Base-by-base conservation (phyloP, 495 filamentous ascomycete genomes). In the Extremus antarcticus region DNA sequence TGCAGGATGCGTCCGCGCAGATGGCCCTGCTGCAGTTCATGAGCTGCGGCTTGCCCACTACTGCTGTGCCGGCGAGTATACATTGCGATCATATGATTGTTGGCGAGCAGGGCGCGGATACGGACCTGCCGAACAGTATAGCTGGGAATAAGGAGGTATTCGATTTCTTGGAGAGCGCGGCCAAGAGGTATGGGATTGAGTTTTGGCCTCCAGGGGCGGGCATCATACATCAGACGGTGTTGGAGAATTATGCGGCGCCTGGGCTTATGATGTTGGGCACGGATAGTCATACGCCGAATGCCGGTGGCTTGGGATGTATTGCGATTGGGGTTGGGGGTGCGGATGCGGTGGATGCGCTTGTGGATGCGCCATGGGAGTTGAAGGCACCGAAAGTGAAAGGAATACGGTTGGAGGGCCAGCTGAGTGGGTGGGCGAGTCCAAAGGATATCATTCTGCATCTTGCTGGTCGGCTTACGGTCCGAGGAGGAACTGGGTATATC, bases 31-130 rank as follows among this genome's bases (percentile, higher is more conserved):
- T 98, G 47, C 92, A 98, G 71, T 98, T 98, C 78, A 98, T 98
- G 91, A 87, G 88, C 21, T 97, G 92, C 67, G 87, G 86, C 56
- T 76, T 97, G 19, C 83, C 87, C 23, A 85, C 84, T 51, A 95
- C 92, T 0, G 89, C 89, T n/a, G 90, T 97, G 25, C 92, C 92
- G 15, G 91, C 92, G 29, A 95, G 89, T 70, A 97, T 97, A 56
- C 92, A 98, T 74, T 98, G 92, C 67, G 92, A 98, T 71, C 92
- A 98, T 67, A 88, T 98, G 84, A 98, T 98, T 76, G 91, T 97
- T 47, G 92, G 92, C 59, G 79, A 88, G 64, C 81, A 82, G 60
- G 92, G 92, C 51, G 92, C 92, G 21, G 85, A 94, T 65, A 79
- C 82, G 25, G 92, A 98, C 74, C 72, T 98, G 32, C 83, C 89